Conservation (phyloP, 129 eudicot genomes). For the Chrysanthemum lavandulifolium region DNA sequence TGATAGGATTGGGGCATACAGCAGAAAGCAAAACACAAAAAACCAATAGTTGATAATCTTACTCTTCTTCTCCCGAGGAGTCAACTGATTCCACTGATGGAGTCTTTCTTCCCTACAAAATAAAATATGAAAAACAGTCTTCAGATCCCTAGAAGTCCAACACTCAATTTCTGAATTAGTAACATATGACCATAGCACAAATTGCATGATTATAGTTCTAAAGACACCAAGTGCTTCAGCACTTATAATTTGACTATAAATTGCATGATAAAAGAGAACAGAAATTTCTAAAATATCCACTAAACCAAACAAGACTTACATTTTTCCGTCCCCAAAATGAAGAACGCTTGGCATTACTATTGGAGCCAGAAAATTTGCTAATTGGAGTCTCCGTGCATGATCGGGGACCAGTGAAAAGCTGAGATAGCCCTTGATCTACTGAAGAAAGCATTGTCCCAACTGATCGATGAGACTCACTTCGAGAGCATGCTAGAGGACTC, state of each 20-base stretch:
- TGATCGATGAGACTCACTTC: conserved; percentile 63
- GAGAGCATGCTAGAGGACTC: conserved; percentile 37
- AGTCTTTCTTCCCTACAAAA: conserved; percentile 66
- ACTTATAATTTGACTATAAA: background rate
- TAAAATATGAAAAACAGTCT: conserved; percentile 16
- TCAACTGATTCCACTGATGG: conserved; percentile 86
- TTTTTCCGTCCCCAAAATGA: conserved; percentile 79
- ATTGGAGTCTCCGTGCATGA: conserved; percentile 50
- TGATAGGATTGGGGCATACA: background rate
- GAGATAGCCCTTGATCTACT: conserved; percentile 58
- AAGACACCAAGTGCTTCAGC: too few relatives aligned
- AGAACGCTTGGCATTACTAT: conserved; percentile 57
- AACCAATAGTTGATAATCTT: conserved; percentile 34
- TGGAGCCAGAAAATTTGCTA: conserved; percentile 44
- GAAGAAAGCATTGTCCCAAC: conserved; percentile 83
- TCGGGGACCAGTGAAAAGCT: conserved; percentile 45
- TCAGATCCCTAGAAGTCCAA: conserved; percentile 13
- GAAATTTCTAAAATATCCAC: conserved; percentile 7
- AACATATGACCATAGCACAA: background rate
- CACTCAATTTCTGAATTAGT: background rate
- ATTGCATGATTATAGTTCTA: too few relatives aligned
- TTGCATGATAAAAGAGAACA: background rate
- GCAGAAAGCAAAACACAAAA: conserved; percentile 13
- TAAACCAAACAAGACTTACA: conserved; percentile 44
- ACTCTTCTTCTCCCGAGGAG: conserved; percentile 99